Evolutionary conservation across 2,329 filamentous ascomycete species (phyloP).

Genomic region (Hypoxylon sp.): DNA sequence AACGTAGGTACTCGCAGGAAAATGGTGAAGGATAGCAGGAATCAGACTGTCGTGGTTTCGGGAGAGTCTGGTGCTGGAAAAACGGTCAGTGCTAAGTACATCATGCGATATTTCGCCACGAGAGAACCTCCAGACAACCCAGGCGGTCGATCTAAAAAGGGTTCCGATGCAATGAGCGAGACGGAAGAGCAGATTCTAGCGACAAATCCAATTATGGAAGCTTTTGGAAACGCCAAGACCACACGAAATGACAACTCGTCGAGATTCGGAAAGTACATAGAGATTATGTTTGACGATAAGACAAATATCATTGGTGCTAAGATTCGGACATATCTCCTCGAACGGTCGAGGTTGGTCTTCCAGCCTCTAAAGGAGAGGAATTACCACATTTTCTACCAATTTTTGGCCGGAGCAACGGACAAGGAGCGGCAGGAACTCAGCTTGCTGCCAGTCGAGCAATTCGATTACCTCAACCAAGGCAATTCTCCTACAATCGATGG

Average conservation of each 20-base stretch:
- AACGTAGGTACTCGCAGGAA: conserved; percentile 69
- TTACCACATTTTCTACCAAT: conserved; percentile 99
- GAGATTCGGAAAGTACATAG: conserved; percentile 98
- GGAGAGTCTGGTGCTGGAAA: conserved; percentile 99
- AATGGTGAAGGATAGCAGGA: conserved; percentile 95
- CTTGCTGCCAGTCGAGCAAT: conserved; percentile 86
- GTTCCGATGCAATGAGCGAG: conserved; percentile 88
- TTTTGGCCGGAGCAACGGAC: conserved; percentile 91
- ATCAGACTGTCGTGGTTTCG: conserved; percentile 99
- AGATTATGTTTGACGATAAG: conserved; percentile 97
- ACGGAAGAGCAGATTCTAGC: conserved; percentile 98
- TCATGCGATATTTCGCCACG: conserved; percentile 99
- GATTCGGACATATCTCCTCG: conserved; percentile 94
- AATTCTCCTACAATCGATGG: conserved; percentile 91
- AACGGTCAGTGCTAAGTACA: conserved; percentile 99
- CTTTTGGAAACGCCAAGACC: conserved; percentile 99
- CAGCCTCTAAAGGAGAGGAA: conserved; percentile 98
- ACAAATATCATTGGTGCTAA: conserved; percentile 98
- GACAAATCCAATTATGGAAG: conserved; percentile 99
- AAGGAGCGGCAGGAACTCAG: conserved; percentile 82
- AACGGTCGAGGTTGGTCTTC: conserved; percentile 95
- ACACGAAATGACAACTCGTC: conserved; percentile 99
- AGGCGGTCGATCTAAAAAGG: conserved; percentile 78
- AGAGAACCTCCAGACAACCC: conserved; percentile 93
- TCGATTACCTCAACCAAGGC: conserved; percentile 96